phyloP scores from a whole-genome alignment of 352 stramenopile species.

The Globisporangium rhizosaccharum region DNA sequence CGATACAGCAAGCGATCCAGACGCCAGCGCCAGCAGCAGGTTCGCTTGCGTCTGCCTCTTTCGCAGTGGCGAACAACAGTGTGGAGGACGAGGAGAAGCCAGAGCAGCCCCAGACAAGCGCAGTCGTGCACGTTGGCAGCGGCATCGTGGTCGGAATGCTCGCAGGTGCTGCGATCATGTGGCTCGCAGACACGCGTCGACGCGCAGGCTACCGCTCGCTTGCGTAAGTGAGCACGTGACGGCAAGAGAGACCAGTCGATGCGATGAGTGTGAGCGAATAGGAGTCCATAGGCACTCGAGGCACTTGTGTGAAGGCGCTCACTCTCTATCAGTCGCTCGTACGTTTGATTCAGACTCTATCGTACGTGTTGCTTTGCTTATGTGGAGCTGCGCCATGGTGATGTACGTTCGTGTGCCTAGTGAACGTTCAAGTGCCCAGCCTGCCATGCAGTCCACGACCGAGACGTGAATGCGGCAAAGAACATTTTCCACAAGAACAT shows the following conservation, averaged over 20 bases:
- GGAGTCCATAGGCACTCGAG: neutral
- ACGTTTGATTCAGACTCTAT: neutral
- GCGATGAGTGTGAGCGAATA: neutral
- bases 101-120: neutral
- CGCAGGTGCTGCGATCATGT: conserved; percentile 25
- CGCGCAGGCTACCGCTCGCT: conserved; percentile 29
- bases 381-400: too few species aligned
- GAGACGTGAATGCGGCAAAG: too few species aligned
- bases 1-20: conserved; percentile 15
- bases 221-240: neutral
- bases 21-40: neutral
- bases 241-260: neutral
- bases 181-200: conserved; percentile 24
- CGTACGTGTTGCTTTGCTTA: too few species aligned
- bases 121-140: conserved; percentile 15
- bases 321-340: neutral
- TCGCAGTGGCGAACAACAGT: neutral
- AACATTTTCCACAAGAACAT: too few species aligned
- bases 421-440: too few species aligned
- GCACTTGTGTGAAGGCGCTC: too few species aligned
- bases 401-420: neutral
- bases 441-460: too few species aligned
- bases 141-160: conserved; percentile 25
- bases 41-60: neutral
- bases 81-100: neutral